A percentile compares a stretch with the other conserved stretches of the same genome.
Conservation (phyloP, 352 stramenopile genomes). For the Aphanomyces invadans region DNA sequence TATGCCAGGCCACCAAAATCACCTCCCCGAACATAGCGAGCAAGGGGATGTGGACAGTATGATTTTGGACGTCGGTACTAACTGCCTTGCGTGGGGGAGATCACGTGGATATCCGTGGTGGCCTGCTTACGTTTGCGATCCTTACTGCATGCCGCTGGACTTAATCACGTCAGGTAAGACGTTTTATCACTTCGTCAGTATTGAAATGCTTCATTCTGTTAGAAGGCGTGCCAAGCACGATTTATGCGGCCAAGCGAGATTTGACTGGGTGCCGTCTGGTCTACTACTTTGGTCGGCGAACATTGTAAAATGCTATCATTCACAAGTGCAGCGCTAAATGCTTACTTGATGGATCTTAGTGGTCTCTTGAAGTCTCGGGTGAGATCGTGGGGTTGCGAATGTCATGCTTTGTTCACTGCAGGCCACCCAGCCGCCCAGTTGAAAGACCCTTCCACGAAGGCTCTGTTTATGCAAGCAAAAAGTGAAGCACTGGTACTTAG, state of each 20-base stretch:
- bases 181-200: no score
- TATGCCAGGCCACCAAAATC: no score
- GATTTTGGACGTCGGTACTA: not conserved
- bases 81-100: not conserved
- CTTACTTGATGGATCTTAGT: no score
- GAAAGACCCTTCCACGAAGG: not conserved
- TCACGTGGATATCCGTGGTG: not conserved
- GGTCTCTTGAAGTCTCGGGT: not conserved
- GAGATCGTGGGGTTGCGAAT: not conserved
- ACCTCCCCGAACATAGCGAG: not conserved
- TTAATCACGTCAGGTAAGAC: not conserved
- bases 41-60: not conserved
- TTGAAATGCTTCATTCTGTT: not conserved
- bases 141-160: not conserved
- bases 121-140: conserved; percentile 6
- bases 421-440: not conserved
- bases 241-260: not conserved
- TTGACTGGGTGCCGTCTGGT: not conserved
- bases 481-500: not conserved
- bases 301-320: no score
- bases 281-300: conserved; percentile 2
- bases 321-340: no score
- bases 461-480: not conserved
- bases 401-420: not conserved
- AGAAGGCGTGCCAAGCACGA: not conserved